A percentile compares a stretch with the other conserved stretches of the same genome.
phyloP scores from a whole-genome alignment of 352 stramenopile genomes.

The Blastocystis sp. region DNA sequence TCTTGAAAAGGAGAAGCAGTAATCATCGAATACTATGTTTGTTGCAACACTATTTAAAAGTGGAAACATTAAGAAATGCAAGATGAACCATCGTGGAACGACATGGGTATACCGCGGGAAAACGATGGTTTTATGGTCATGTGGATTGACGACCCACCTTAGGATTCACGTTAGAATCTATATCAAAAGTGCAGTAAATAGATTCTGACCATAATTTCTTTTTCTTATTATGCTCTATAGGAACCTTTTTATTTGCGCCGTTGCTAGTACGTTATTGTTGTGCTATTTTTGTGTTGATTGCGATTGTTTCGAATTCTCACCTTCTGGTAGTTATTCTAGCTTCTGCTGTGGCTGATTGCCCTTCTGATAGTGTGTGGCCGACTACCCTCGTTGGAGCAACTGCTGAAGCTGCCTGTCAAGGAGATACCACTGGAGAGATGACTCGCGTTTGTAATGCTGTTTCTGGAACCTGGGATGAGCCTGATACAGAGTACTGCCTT shows the following conservation, averaged over 20 bases:
- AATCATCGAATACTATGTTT: background rate
- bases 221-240: background rate
- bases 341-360: background rate
- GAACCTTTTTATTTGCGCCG: background rate
- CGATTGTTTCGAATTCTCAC: background rate
- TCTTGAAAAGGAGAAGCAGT: background rate
- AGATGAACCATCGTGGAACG: background rate
- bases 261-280: background rate
- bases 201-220: background rate
- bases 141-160: background rate
- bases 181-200: too few relatives aligned
- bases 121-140: background rate
- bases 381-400: background rate
- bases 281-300: background rate
- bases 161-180: background rate
- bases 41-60: background rate
- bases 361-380: background rate
- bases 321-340: background rate
- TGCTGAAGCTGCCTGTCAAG: background rate
- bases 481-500: background rate
- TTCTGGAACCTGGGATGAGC: background rate
- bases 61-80: background rate
- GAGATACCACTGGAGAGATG: slow-evolving; percentile 6
- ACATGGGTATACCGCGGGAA: background rate
- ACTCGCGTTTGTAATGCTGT: background rate